Evolutionary conservation across 306 rosid species (phyloP), one percentile per base, ranked within the genome.

Genomic region (Trichosanthes cucumerina): DNA sequence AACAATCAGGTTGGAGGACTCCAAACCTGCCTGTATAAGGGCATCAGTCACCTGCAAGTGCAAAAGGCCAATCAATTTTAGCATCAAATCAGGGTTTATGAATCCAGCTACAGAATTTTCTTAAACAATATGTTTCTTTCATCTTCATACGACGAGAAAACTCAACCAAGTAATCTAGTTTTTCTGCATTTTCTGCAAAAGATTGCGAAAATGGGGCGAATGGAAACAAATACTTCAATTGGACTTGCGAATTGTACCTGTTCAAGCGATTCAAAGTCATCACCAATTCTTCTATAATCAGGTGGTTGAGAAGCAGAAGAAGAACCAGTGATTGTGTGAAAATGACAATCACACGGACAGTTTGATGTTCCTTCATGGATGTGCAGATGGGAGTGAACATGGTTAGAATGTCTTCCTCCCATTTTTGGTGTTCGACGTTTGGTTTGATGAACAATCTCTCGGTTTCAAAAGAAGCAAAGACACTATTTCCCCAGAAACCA

Each of bases 11-110:
- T 83, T 79, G 39, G 82, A 79, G 39, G 80, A 75, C 53, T 78
- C 85, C 14, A 83, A 65, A 43, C 86, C 86, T 23, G 86, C 83
- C 71, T 79, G 66, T n/a, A 1, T 1, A 54, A 83, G 85, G 41
- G 82, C 85, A 78, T 60, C 26, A 26, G 75, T 70, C 79, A 82
- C 85, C 85, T 82, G 41, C 34, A 31, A 26, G 21, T 26, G 23
- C 76, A 63, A 50, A 16, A 3, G 56, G 41, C n/a, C 34, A 60
- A 26, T 49, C 39, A 46, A 21, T 36, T 33, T 63, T 63, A 63
- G 43, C 70, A 31, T 63, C 70, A 63, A 15, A 63, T 63, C 43
- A 63, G 43, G 21, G 15, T 63, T 31, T 12, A 31, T 63, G 18
- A 63, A 63, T 31, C 39, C 68, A 24, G 18, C 26, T 47, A 21